A percentile compares a stretch with the other conserved stretches of the same genome.
phyloP scores from a whole-genome alignment of 2,329 filamentous ascomycete species.

The Nemania sp. region DNA sequence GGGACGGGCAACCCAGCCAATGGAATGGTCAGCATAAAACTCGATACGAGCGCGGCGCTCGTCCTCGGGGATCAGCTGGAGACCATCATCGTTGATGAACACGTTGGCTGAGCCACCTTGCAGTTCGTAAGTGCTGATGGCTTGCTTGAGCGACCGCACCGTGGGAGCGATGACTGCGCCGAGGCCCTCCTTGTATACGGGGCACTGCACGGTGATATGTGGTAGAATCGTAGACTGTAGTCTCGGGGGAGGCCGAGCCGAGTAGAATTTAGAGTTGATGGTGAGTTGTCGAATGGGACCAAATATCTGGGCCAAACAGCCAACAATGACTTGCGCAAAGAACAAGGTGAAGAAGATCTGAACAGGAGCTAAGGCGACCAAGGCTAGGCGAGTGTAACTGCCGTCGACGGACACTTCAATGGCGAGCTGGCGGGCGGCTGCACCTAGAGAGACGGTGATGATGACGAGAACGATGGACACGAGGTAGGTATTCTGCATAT shows the following conservation, averaged over 20 bases:
- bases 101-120: conserved; percentile 80
- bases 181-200: conserved; percentile 86
- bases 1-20: conserved; percentile 71
- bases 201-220: conserved; percentile 82
- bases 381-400: conserved; percentile 64
- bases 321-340: conserved; percentile 78
- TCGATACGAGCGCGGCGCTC: conserved; percentile 67
- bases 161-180: conserved; percentile 75
- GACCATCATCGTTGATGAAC: conserved; percentile 76
- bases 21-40: conserved; percentile 70
- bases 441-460: conserved; percentile 68
- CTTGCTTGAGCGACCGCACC: conserved; percentile 75
- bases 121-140: conserved; percentile 76
- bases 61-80: conserved; percentile 68
- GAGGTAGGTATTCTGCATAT: conserved; percentile 71
- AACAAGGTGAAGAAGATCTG: conserved; percentile 83
- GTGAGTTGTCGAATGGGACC: conserved; percentile 75
- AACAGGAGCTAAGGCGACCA: conserved; percentile 68
- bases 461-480: conserved; percentile 69
- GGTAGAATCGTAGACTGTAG: conserved; percentile 63
- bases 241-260: conserved; percentile 68
- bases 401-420: conserved; percentile 70
- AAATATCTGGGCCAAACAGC: conserved; percentile 74
- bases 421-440: conserved; percentile 71
- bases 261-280: conserved; percentile 81